Percentiles rank a stretch among this genome's conserved stretches.
phyloP scores from a whole-genome alignment of 2,329 filamentous ascomycete genomes.

The Diplodia intermedia region DNA sequence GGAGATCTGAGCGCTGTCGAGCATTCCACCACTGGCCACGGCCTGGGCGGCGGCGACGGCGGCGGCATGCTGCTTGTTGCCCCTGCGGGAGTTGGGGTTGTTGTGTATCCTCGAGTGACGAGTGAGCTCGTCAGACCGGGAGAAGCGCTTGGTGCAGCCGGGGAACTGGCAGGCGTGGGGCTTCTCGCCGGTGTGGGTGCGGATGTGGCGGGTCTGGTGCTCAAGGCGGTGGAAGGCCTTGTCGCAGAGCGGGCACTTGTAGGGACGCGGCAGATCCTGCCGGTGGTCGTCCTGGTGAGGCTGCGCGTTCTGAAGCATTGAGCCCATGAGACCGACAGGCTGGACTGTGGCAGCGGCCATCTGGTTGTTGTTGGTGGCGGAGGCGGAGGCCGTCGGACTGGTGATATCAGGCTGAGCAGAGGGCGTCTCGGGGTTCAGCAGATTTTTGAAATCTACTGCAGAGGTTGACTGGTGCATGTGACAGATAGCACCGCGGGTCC shows the following conservation, averaged over 20 bases:
- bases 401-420: neutral
- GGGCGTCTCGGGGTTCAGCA: conserved; percentile 47
- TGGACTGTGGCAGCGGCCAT: conserved; percentile 57
- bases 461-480: conserved; percentile 49
- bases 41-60: conserved; percentile 64
- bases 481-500: conserved; percentile 34
- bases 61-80: conserved; percentile 78
- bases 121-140: conserved; percentile 93
- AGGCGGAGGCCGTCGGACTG: conserved; percentile 19
- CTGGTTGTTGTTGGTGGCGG: conserved; percentile 19
- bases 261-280: conserved; percentile 90
- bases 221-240: conserved; percentile 98
- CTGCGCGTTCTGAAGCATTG: conserved; percentile 65
- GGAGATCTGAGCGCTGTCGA: conserved; percentile 59
- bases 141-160: conserved; percentile 96
- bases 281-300: conserved; percentile 61
- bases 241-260: conserved; percentile 98
- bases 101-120: conserved; percentile 98
- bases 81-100: conserved; percentile 94
- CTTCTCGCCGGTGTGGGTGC: conserved; percentile 98
- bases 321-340: conserved; percentile 59
- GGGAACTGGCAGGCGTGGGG: conserved; percentile 95
- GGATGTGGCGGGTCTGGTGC: conserved; percentile 90
- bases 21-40: conserved; percentile 55
- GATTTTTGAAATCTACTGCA: conserved; percentile 47